Conservation (phyloP, 306 rosid species). For the Clitoria ternatea region DNA sequence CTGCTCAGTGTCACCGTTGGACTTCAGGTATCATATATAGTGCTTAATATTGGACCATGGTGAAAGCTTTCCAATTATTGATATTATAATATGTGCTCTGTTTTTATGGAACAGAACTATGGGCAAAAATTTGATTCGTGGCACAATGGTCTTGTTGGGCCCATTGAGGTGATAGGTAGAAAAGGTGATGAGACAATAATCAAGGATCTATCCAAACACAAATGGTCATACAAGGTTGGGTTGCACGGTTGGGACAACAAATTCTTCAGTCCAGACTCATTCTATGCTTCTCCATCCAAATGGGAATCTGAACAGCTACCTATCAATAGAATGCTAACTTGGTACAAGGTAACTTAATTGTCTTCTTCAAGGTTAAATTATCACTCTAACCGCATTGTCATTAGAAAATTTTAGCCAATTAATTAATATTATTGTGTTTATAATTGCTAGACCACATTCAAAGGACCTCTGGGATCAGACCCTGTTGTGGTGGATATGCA, state of each 20-base stretch:
- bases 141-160: constrained; percentile 35
- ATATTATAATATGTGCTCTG: not conserved
- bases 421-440: not conserved
- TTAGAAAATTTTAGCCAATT: not conserved
- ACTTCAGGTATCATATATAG: constrained; percentile 14
- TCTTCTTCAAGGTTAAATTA: not conserved
- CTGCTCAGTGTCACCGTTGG: constrained; percentile 46
- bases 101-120: constrained; percentile 28
- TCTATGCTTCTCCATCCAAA: not conserved
- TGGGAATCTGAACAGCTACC: constrained; percentile 31
- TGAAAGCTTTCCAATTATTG: not conserved
- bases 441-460: constrained; percentile 36
- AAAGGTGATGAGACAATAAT: constrained; percentile 41
- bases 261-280: constrained; percentile 25
- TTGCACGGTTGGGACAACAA: constrained; percentile 36
- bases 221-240: constrained; percentile 46
- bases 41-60: not conserved
- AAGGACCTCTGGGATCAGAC: constrained; percentile 49
- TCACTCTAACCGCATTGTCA: too few relatives aligned
- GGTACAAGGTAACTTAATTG: constrained; percentile 46
- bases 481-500: constrained; percentile 39
- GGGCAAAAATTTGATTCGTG: constrained; percentile 34
- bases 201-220: constrained; percentile 40
- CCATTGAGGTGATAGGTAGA: constrained; percentile 21
- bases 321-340: constrained; percentile 38